Base-by-base conservation (phyloP, 805 yeast genomes). In the Lipomyces kockii region DNA sequence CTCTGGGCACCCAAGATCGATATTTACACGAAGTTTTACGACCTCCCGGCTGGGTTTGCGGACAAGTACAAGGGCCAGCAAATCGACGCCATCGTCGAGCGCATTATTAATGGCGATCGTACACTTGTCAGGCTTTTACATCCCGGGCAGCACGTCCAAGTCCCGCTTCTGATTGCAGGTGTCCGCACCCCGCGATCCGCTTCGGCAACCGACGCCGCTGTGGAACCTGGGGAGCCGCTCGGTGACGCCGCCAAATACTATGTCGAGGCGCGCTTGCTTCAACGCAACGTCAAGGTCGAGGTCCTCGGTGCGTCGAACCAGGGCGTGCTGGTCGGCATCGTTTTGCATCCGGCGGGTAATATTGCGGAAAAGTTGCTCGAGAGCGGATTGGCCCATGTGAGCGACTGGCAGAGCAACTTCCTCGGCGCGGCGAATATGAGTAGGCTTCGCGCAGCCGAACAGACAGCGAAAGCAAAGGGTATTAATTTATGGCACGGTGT, bases 41-140 rank as follows among this genome's bases (percentile, higher is more conserved):
- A 73, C 35, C 72, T 85, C 39, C 72, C 79, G 25, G 79, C 78
- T 11, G 70, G 68, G 4, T 78, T 81, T 51, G 76, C 79, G 57
- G 77, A 76, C 20, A 77, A 77, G 65, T 82, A 86, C 8, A 75
- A 75, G 62, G 71, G 74, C 17, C 64, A 77, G n/a, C 85, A 87
- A 32, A 77, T 85, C 60, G 78, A 82, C 20, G 83, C 90, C 39
- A 83, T 91, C 65, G 88, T 91, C 32, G 97, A 91, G 78, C 87
- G 84, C 73, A 95, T 89, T 39, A 82, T 90, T 67, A 81, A 88
- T 69, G 97, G 97, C 60, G 97, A 91, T 78, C 81, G 97, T 59
- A 77, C 91, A n/a, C 80, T 88, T 51, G 84, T 86, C 12, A 84
- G 96, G 53, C 76, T 87, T 12, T 71, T 87, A 63, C 73, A 85